A percentile compares a stretch with the other conserved stretches of the same genome.
Evolutionary conservation across 345 rosid species (phyloP).

Genomic region (Fremontodendron californicum): DNA sequence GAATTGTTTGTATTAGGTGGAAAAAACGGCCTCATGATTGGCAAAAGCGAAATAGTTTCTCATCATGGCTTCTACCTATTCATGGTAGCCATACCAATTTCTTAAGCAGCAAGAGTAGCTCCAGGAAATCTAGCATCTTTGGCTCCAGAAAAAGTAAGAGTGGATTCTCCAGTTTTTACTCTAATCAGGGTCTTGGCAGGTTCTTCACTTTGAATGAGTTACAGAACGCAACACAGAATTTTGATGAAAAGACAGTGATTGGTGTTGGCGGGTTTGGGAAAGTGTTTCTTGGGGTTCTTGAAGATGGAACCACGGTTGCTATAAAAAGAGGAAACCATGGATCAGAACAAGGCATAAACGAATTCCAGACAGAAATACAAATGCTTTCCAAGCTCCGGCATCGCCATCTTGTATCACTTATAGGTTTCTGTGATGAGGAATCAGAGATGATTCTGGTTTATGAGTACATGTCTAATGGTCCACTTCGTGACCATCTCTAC

Average conservation of each 20-base stretch:
- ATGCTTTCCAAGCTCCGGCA: slow-evolving; percentile 83
- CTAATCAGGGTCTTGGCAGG: slow-evolving; percentile 59
- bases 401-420: slow-evolving; percentile 73
- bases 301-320: slow-evolving; percentile 64
- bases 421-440: slow-evolving; percentile 74
- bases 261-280: slow-evolving; percentile 93
- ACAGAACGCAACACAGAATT: slow-evolving; percentile 62
- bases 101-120: slow-evolving; percentile 54
- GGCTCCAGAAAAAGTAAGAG: slow-evolving; percentile 59
- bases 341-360: slow-evolving; percentile 76
- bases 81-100: slow-evolving; percentile 38
- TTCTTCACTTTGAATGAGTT: slow-evolving; percentile 58
- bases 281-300: slow-evolving; percentile 56
- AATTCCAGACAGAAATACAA: slow-evolving; percentile 85
- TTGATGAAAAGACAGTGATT: slow-evolving; percentile 60
- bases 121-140: slow-evolving; percentile 47
- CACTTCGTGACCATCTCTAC: slow-evolving; percentile 74
- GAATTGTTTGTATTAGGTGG: slow-evolving; percentile 42
- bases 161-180: slow-evolving; percentile 47
- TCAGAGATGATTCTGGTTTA: slow-evolving; percentile 89
- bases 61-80: slow-evolving; percentile 69
- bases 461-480: slow-evolving; percentile 83
- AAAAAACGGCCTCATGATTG: slow-evolving; percentile 55
- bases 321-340: slow-evolving; percentile 68
- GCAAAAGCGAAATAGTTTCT: slow-evolving; percentile 59